These are phyloP conservation scores for Fusarium siculi DNA, from an alignment of 2,329 filamentous ascomycete species.

Conservation along the genomic window DNA sequence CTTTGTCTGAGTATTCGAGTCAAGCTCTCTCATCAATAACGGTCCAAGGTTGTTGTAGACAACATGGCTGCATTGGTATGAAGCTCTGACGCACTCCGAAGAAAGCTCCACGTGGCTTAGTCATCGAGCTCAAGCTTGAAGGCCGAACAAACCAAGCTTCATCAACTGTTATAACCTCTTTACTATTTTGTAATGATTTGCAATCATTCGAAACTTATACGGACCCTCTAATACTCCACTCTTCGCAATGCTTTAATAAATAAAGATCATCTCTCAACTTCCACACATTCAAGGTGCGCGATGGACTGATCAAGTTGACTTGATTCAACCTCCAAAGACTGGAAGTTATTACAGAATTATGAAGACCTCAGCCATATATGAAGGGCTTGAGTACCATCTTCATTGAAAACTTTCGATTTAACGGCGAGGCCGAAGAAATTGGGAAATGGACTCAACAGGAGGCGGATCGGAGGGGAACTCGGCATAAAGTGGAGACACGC, in stretches of 20 bases:
- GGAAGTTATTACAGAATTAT: neutral
- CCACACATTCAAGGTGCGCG: neutral
- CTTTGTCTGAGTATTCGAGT: slow-evolving; percentile 19
- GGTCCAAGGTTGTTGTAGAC: slow-evolving; percentile 40
- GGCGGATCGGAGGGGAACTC: slow-evolving; percentile 17
- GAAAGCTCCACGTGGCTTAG: slow-evolving; percentile 36
- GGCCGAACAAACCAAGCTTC: neutral
- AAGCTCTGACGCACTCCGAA: slow-evolving; percentile 37
- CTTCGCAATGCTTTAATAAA: neutral
- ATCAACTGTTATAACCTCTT: neutral
- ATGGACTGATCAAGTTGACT: neutral
- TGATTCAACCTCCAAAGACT: neutral
- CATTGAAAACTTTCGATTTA: neutral
- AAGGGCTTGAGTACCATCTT: too few species aligned
- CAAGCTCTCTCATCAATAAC: slow-evolving; percentile 20
- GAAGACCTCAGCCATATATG: neutral
- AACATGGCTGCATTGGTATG: slow-evolving; percentile 39
- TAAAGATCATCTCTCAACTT: neutral
- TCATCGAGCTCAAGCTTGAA: slow-evolving; percentile 23
- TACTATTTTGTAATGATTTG: slow-evolving; percentile 2
- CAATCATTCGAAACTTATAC: neutral
- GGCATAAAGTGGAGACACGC: slow-evolving; percentile 18
- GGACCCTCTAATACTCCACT: neutral
- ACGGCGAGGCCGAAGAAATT: slow-evolving; percentile 1
- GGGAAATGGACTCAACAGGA: slow-evolving; percentile 4